Evolutionary conservation across 192 early-diverging fungal genomes (phyloP).

Genomic region (Pilaira anomala): DNA sequence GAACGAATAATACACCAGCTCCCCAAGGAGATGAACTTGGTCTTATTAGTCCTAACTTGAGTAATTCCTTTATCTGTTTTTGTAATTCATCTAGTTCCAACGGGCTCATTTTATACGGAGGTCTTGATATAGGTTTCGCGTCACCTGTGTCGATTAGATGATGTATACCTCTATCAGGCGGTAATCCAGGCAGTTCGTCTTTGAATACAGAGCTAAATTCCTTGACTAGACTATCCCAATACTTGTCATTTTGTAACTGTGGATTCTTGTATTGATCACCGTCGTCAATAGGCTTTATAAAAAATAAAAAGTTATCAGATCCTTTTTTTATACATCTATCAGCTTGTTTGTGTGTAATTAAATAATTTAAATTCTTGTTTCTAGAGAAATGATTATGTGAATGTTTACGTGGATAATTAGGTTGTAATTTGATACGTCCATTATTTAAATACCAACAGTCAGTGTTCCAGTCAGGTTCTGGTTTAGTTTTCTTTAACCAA

Average conservation of each 20-base stretch:
- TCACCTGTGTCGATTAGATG: constrained; percentile 30
- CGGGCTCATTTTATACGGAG: constrained; percentile 26
- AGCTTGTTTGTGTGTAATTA: not conserved
- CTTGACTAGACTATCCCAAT: not conserved
- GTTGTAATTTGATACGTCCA: constrained; percentile 1
- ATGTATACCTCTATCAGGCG: constrained; percentile 17
- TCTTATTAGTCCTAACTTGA: not conserved
- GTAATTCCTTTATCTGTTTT: constrained; percentile 14
- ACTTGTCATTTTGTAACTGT: not conserved
- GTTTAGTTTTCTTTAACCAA: not conserved
- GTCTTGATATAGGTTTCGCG: constrained; percentile 11
- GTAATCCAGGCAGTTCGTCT: constrained; percentile 20
- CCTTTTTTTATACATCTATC: not conserved
- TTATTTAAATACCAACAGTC: not conserved
- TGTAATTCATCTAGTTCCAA: constrained; percentile 9
- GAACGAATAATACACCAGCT: constrained; percentile 20
- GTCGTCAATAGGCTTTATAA: not conserved
- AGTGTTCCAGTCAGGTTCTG: not conserved
- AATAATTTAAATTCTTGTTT: not conserved
- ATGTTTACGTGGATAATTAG: not conserved
- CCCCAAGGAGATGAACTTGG: constrained; percentile 22
- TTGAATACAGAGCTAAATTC: constrained; percentile 31
- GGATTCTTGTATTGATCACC: not conserved
- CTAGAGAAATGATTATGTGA: not conserved
- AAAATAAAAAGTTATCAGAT: not conserved